Conservation (phyloP, 768 basidiomycete species). For the Xerocomus potaroensis region DNA sequence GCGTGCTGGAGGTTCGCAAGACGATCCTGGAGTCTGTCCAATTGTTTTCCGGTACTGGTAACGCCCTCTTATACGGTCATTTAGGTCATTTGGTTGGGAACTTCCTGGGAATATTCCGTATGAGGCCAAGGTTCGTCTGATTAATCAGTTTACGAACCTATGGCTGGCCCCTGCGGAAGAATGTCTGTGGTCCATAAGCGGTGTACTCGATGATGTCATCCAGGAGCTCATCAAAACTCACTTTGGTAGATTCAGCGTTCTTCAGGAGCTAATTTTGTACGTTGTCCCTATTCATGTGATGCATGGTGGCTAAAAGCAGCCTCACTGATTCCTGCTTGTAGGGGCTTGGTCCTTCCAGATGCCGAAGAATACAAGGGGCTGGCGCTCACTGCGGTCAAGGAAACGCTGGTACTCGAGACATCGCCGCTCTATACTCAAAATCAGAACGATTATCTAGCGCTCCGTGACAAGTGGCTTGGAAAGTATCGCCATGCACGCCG, state of each 20-base stretch:
- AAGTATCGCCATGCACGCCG: slow-evolving; percentile 20
- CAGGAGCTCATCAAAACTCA: slow-evolving; percentile 27
- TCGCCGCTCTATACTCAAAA: slow-evolving; percentile 39
- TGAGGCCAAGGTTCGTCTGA: slow-evolving; percentile 36
- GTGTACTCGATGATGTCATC: slow-evolving; percentile 30
- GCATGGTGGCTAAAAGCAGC: not conserved
- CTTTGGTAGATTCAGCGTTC: slow-evolving; percentile 39
- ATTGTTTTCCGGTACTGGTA: not conserved
- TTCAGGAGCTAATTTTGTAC: slow-evolving; percentile 36
- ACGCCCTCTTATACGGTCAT: not conserved
- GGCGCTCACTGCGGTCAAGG: slow-evolving; percentile 26
- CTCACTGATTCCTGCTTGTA: slow-evolving; percentile 11
- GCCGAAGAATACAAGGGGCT: slow-evolving; percentile 25
- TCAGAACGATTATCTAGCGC: slow-evolving; percentile 14
- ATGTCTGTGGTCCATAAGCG: slow-evolving; percentile 33
- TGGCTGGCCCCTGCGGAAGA: slow-evolving; percentile 36
- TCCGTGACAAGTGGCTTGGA: slow-evolving; percentile 24
- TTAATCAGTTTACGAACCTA: slow-evolving; percentile 29
- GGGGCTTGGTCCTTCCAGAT: slow-evolving; percentile 25
- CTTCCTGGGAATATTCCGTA: slow-evolving; percentile 40
- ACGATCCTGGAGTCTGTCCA: slow-evolving; percentile 34
- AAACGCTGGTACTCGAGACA: slow-evolving; percentile 37
- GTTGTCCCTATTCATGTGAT: slow-evolving; percentile 5
- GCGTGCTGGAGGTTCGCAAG: slow-evolving; percentile 32
- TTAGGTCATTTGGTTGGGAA: slow-evolving; percentile 40